Percentiles rank a stretch among this genome's conserved stretches.
Evolutionary conservation across 176 grass and related monocot genomes (phyloP).

Genomic region (Leersia perrieri): DNA sequence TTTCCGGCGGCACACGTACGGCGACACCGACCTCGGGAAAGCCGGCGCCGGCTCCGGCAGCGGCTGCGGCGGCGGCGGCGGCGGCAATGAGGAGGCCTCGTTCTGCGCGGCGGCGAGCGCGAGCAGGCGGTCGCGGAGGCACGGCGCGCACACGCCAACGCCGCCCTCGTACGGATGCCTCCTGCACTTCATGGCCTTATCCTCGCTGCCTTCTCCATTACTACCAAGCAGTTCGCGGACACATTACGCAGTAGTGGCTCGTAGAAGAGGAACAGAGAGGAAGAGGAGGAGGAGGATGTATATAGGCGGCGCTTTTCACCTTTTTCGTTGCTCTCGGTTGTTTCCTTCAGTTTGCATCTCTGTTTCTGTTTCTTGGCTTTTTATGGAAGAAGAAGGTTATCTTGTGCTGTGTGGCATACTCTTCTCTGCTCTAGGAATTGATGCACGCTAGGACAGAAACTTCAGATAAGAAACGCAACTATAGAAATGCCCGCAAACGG

Average conservation of each 20-base stretch:
- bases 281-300: neutral
- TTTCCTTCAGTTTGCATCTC: neutral
- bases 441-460: neutral
- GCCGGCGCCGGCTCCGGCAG: neutral
- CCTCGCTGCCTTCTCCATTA: neutral
- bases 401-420: neutral
- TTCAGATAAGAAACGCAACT: neutral
- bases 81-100: conserved; percentile 42
- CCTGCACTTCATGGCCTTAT: conserved; percentile 66
- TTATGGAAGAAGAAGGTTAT: neutral
- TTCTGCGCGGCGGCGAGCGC: conserved; percentile 69
- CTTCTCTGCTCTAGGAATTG: neutral
- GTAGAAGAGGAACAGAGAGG: neutral
- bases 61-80: neutral
- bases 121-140: conserved; percentile 85
- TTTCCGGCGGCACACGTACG: conserved; percentile 46
- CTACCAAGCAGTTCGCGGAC: too few relatives aligned
- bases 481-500: neutral
- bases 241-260: too few relatives aligned
- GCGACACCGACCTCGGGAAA: conserved; percentile 54
- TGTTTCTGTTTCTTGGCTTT: neutral
- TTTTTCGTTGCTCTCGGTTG: neutral
- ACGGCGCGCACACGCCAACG: conserved; percentile 75
- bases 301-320: neutral
- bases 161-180: conserved; percentile 63